phyloP scores from a whole-genome alignment of 202 grass and related monocot genomes.

The Schoenoplectus triqueter region DNA sequence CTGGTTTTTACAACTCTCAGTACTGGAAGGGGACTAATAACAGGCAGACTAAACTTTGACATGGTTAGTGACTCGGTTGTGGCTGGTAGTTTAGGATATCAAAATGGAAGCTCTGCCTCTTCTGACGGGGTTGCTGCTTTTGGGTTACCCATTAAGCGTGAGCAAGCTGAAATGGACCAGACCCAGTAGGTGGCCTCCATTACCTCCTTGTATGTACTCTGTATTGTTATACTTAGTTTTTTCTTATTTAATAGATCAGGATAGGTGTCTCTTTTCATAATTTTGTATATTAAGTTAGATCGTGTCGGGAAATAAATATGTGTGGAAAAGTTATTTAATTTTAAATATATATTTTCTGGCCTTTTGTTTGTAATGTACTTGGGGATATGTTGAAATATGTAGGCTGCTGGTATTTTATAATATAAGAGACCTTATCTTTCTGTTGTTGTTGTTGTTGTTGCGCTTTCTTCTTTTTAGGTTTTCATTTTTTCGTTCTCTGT shows the following conservation, averaged over 20 bases:
- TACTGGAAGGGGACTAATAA: conserved; percentile 57
- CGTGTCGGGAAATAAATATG: conserved; percentile 36
- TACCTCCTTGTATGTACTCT: conserved; percentile 37
- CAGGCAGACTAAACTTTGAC: conserved; percentile 83
- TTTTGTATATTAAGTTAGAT: conserved; percentile 37
- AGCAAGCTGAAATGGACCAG: conserved; percentile 50
- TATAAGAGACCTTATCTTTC: neutral
- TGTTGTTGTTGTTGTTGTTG: neutral
- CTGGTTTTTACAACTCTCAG: conserved; percentile 40
- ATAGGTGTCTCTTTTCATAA: conserved; percentile 13
- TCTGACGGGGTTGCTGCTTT: conserved; percentile 51
- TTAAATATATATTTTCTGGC: conserved; percentile 15
- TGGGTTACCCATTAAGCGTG: conserved; percentile 61
- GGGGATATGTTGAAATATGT: neutral
- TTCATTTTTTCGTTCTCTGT: neutral
- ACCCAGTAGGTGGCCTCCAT: neutral
- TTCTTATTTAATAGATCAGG: conserved; percentile 16
- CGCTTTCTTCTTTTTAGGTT: neutral
- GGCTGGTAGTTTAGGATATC: conserved; percentile 66
- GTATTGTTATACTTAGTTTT: conserved; percentile 28
- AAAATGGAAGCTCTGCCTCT: conserved; percentile 61
- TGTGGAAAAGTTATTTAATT: neutral
- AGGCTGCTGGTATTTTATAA: neutral
- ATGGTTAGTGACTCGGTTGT: conserved; percentile 90
- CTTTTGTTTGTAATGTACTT: conserved; percentile 14